Percentiles rank a stretch among this genome's conserved stretches.
Conservation (phyloP, 2,329 filamentous ascomycete species). For the Trichoderma sp. region DNA sequence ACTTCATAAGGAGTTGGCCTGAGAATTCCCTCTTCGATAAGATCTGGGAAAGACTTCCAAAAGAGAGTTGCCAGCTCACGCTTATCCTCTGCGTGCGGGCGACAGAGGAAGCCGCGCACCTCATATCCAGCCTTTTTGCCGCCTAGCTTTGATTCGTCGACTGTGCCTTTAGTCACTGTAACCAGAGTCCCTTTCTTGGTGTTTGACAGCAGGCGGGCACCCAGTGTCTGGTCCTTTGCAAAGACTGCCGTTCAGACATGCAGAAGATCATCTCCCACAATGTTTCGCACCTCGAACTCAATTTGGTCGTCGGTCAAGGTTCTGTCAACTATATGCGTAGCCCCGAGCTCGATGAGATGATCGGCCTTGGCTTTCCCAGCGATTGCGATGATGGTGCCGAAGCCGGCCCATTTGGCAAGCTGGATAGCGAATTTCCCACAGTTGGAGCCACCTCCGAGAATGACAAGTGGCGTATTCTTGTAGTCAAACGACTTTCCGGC, state of each 20-base stretch:
- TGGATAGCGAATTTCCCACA: slow-evolving; percentile 7
- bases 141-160: neutral
- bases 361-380: neutral
- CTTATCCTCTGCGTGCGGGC: neutral
- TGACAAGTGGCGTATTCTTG: neutral
- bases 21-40: neutral
- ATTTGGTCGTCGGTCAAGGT: neutral
- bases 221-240: neutral
- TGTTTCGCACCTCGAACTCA: neutral
- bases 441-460: neutral
- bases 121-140: neutral
- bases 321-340: neutral
- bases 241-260: neutral
- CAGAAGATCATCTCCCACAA: neutral
- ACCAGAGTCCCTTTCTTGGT: neutral
- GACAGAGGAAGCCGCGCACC: neutral
- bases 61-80: neutral
- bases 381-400: neutral
- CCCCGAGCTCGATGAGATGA: neutral
- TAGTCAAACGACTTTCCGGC: slow-evolving; percentile 1
- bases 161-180: neutral
- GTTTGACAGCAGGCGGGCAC: neutral
- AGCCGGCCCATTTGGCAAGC: slow-evolving; percentile 1
- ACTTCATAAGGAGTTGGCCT: neutral
- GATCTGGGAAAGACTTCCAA: neutral